phyloP scores from a whole-genome alignment of 2,329 filamentous ascomycete genomes.

The Pezicula radicicola region DNA sequence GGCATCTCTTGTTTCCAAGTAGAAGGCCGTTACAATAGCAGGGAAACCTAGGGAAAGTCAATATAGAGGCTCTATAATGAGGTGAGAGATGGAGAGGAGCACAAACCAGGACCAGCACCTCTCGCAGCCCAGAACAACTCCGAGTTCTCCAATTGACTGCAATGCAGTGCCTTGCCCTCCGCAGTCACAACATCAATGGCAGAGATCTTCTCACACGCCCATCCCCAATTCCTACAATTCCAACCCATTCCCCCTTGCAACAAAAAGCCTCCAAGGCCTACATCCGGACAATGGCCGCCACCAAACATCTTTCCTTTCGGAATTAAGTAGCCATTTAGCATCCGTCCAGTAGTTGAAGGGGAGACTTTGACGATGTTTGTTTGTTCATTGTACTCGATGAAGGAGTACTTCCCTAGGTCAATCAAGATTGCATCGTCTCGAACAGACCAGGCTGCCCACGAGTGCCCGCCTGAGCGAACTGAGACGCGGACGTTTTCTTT shows the following conservation, averaged over 20 bases:
- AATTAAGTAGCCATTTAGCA: slow-evolving; percentile 37
- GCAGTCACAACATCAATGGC: slow-evolving; percentile 24
- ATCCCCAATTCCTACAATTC: slow-evolving; percentile 56
- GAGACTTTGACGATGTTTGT: slow-evolving; percentile 38
- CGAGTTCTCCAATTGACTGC: slow-evolving; percentile 39
- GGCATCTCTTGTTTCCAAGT: slow-evolving; percentile 32
- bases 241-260: slow-evolving; percentile 57
- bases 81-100: not conserved
- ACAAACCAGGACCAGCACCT: slow-evolving; percentile 15
- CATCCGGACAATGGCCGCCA: slow-evolving; percentile 54
- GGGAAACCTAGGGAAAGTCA: slow-evolving; percentile 41
- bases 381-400: slow-evolving; percentile 35
- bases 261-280: slow-evolving; percentile 53
- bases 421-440: slow-evolving; percentile 42
- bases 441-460: slow-evolving; percentile 47
- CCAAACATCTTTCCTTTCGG: slow-evolving; percentile 43
- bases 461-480: slow-evolving; percentile 46
- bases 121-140: slow-evolving; percentile 44
- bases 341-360: slow-evolving; percentile 43
- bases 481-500: slow-evolving; percentile 35
- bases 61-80: not conserved
- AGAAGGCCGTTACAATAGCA: slow-evolving; percentile 47
- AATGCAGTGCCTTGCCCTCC: slow-evolving; percentile 23
- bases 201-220: slow-evolving; percentile 38
- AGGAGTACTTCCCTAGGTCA: slow-evolving; percentile 34